A percentile compares a stretch with the other conserved stretches of the same genome.
phyloP scores from a whole-genome alignment of 2,329 filamentous ascomycete species.

The Fusarium hainanense region DNA sequence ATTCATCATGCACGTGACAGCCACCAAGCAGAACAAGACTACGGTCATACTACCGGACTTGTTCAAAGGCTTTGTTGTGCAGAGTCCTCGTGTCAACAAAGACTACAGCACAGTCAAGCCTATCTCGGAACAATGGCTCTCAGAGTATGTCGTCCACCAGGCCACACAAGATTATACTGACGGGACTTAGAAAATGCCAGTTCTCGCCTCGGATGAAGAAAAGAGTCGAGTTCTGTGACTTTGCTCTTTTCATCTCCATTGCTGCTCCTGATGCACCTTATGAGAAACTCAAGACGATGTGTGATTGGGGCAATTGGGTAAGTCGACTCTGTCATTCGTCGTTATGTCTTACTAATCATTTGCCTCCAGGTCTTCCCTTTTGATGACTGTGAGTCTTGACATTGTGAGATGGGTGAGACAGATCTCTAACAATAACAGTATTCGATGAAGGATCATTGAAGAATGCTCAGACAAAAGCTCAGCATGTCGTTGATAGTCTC shows the following conservation, averaged over 20 bases:
- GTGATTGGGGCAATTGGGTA: conserved; percentile 27
- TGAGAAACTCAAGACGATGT: conserved; percentile 23
- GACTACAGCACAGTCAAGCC: conserved; percentile 14
- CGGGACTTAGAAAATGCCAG: neutral
- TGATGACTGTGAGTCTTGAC: conserved; percentile 3
- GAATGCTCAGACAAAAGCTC: neutral
- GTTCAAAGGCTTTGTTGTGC: conserved; percentile 10
- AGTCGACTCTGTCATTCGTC: neutral
- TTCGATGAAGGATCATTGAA: conserved; percentile 24
- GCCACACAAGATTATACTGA: neutral
- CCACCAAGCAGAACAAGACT: neutral
- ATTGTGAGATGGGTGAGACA: too few relatives aligned
- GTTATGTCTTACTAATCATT: neutral
- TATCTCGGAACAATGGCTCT: conserved; percentile 16
- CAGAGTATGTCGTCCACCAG: neutral
- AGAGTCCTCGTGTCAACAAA: conserved; percentile 5
- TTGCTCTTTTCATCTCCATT: conserved; percentile 19
- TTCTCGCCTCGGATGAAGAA: conserved; percentile 16
- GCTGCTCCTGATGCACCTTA: conserved; percentile 12
- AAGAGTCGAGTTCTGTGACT: conserved; percentile 23
- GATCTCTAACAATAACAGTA: neutral
- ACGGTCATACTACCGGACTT: conserved; percentile 6
- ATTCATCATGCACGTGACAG: conserved; percentile 1
- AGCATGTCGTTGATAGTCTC: conserved; percentile 10
- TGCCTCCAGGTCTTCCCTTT: conserved; percentile 7